These are phyloP conservation scores for Smallanthus sonchifolius DNA, from an alignment of 129 eudicot species.

Conservation along the genomic window DNA sequence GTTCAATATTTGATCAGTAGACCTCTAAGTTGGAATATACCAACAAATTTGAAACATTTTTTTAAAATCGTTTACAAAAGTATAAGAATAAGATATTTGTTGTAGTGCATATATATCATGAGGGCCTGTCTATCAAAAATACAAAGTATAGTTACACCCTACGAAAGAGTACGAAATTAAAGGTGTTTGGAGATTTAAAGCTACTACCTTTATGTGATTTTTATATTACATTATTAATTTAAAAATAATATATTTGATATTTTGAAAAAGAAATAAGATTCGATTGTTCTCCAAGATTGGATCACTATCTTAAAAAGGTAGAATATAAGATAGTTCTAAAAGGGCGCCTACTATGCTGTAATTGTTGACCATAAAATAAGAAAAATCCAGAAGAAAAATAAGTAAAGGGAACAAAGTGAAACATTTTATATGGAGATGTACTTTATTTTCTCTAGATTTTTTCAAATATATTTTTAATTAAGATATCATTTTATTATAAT, in stretches of 20 bases:
- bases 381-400: not conserved
- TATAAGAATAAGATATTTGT: not conserved
- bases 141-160: not conserved
- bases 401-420: not conserved
- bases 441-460: not conserved
- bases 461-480: not conserved
- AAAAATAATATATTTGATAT: not conserved
- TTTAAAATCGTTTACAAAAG: not conserved
- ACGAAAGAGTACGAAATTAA: not conserved
- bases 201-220: slow-evolving; percentile 1
- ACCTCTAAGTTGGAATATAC: not conserved
- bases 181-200: not conserved
- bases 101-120: not conserved
- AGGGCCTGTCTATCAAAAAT: not conserved
- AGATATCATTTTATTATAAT: not conserved
- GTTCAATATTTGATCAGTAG: no score
- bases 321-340: slow-evolving; percentile 4
- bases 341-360: slow-evolving; percentile 17
- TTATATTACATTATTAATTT: not conserved
- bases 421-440: not conserved
- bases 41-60: not conserved
- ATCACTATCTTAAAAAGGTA: not conserved
- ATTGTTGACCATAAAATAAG: slow-evolving; percentile 17
- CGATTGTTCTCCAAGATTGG: slow-evolving; percentile 1
- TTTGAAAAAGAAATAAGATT: slow-evolving; percentile 4